Conservation (phyloP, 1,284 basidiomycete genomes). For the Vanrija pseudolonga region DNA sequence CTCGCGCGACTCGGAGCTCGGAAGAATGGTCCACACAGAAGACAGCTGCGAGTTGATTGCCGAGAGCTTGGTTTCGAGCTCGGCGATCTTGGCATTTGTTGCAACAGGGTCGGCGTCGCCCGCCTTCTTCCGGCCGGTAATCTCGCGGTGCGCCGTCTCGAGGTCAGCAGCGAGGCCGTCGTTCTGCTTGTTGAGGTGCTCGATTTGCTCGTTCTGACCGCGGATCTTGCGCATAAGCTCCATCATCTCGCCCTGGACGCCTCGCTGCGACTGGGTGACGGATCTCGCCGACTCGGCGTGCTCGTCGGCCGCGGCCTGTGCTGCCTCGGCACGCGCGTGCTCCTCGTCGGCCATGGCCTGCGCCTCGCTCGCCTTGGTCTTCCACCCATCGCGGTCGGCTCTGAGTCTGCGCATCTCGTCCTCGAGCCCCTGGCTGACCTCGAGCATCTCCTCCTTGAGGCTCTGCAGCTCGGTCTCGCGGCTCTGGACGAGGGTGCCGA, state of each 20-base stretch:
- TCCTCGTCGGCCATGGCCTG: slow-evolving; percentile 46
- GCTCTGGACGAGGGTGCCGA: slow-evolving; percentile 49
- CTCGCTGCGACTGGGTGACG: not conserved
- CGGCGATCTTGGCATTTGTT: not conserved
- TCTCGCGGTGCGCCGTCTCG: too few species aligned
- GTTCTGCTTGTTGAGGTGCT: slow-evolving; percentile 33
- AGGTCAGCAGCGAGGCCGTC: slow-evolving; percentile 24
- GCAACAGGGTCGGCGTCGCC: too few species aligned
- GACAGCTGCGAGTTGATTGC: slow-evolving; percentile 62
- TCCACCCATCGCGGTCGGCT: slow-evolving; percentile 55
- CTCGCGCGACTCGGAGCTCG: slow-evolving; percentile 70
- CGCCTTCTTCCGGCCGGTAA: too few species aligned
- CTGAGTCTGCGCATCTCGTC: slow-evolving; percentile 59
- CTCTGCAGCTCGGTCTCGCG: slow-evolving; percentile 54
- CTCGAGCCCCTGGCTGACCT: slow-evolving; percentile 56
- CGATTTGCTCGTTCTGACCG: slow-evolving; percentile 37
- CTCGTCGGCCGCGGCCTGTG: slow-evolving; percentile 53
- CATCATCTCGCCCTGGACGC: slow-evolving; percentile 9
- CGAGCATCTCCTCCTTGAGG: slow-evolving; percentile 39
- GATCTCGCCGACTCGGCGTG: slow-evolving; percentile 52
- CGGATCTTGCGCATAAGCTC: slow-evolving; percentile 14
- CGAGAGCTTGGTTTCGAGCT: slow-evolving; percentile 53
- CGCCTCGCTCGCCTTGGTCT: slow-evolving; percentile 57
- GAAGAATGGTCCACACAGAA: slow-evolving; percentile 73
- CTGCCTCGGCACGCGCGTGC: slow-evolving; percentile 43